Percentiles rank a stretch among this genome's conserved stretches.
Conservation (phyloP, 441 rosid species). For the Pelargonium australe region DNA sequence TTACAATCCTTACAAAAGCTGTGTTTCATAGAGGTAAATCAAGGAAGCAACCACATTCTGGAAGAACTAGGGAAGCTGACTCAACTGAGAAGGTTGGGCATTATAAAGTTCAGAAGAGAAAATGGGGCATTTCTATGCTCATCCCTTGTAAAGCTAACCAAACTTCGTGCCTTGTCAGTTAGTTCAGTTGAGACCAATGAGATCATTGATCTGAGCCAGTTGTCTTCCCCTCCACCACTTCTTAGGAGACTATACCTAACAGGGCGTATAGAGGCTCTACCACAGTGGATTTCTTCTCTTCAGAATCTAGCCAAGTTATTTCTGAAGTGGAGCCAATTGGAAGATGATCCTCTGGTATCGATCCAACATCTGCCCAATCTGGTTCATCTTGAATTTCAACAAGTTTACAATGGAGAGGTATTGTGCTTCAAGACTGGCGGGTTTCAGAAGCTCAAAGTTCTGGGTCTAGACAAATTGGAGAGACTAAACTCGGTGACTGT, state of each 20-base stretch:
- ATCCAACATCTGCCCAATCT: conserved; percentile 31
- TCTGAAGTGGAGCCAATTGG: conserved; percentile 34
- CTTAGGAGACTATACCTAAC: conserved; percentile 33
- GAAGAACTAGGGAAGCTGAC: conserved; percentile 29
- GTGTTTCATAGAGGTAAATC: conserved; percentile 28
- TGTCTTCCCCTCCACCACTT: conserved; percentile 24
- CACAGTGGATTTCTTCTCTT: conserved; percentile 30
- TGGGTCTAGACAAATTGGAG: conserved; percentile 35
- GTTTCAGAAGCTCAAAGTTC: conserved; percentile 30
- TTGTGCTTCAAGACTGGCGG: conserved; percentile 28
- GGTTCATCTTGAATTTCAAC: conserved; percentile 31
- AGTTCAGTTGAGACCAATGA: conserved; percentile 20
- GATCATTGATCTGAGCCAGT: conserved; percentile 25
- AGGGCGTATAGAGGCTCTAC: conserved; percentile 29
- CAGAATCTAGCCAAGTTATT: conserved; percentile 28
- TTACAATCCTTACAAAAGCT: conserved; percentile 35
- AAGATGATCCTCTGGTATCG: conserved; percentile 29
- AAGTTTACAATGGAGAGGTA: conserved; percentile 27
- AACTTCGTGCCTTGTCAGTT: conserved; percentile 31
- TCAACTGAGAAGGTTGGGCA: conserved; percentile 35
- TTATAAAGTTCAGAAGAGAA: conserved; percentile 27
- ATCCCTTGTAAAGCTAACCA: conserved; percentile 26
- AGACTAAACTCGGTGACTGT: conserved; percentile 24
- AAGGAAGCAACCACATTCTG: conserved; percentile 14
- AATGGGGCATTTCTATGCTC: conserved; percentile 33